phyloP scores from a whole-genome alignment of 148 eudicot genomes.

The Persicaria tinctoria region DNA sequence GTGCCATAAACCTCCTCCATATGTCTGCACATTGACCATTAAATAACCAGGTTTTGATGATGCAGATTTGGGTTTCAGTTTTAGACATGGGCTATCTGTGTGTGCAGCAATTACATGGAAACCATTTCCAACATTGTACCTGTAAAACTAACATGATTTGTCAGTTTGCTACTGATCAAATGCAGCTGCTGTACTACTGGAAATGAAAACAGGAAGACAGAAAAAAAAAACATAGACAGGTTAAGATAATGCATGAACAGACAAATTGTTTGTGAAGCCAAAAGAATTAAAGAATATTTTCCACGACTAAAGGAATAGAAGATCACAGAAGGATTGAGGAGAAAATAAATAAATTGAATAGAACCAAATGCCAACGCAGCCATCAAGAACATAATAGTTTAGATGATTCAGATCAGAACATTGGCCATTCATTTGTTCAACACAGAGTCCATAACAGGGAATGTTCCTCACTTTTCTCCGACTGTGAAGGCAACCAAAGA shows the following conservation, averaged over 20 bases:
- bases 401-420: background rate
- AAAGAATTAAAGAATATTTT: background rate
- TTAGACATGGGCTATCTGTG: conserved; percentile 94
- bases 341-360: no score
- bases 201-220: background rate
- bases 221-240: background rate
- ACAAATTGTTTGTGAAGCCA: background rate
- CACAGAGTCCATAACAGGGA: background rate
- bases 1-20: conserved; percentile 97
- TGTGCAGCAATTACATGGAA: conserved; percentile 96
- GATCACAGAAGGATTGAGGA: no score
- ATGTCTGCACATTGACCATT: conserved; percentile 94
- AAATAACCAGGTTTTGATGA: conserved; percentile 81
- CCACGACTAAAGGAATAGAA: background rate
- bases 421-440: background rate
- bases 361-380: background rate
- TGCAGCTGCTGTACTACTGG: background rate
- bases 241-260: background rate
- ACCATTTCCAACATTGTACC: conserved; percentile 72
- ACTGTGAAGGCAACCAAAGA: conserved; percentile 91
- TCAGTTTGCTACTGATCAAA: background rate
- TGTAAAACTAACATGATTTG: conserved; percentile 35
- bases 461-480: conserved; percentile 71
- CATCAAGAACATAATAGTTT: background rate
- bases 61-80: conserved; percentile 87